A percentile compares a stretch with the other conserved stretches of the same genome.
phyloP scores from a whole-genome alignment of 192 early-diverging fungal genomes.

The Tieghemiomyces parasiticus region DNA sequence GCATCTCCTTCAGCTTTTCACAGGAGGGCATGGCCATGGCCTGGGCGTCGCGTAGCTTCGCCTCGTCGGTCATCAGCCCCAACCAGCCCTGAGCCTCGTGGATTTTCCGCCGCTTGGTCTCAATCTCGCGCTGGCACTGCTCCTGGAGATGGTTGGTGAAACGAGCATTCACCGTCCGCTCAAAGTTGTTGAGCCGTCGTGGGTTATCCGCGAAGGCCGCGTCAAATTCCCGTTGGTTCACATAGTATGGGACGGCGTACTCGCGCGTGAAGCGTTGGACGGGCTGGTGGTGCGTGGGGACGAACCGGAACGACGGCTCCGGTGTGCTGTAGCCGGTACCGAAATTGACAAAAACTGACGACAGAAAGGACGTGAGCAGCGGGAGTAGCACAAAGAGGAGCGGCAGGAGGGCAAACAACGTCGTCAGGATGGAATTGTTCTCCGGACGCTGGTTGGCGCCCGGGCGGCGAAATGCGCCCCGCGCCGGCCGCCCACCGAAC shows the following conservation, averaged over 20 bases:
- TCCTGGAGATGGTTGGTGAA: constrained; percentile 50
- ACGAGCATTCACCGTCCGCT: constrained; percentile 52
- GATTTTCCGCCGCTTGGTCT: constrained; percentile 33
- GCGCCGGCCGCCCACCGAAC: constrained; percentile 10
- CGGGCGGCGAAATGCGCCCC: background rate
- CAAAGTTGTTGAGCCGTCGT: constrained; percentile 43
- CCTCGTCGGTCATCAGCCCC: constrained; percentile 39
- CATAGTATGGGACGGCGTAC: constrained; percentile 64
- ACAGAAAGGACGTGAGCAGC: constrained; percentile 57
- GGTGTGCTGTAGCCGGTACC: constrained; percentile 19
- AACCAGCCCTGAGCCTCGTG: constrained; percentile 55
- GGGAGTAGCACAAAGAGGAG: constrained; percentile 61
- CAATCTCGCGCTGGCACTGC: constrained; percentile 47
- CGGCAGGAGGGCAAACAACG: constrained; percentile 37
- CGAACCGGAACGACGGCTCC: constrained; percentile 48
- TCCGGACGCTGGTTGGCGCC: background rate
- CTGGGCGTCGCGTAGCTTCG: constrained; percentile 46
- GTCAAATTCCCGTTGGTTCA: constrained; percentile 42
- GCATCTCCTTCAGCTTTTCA: constrained; percentile 36
- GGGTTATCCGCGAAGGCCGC: constrained; percentile 18
- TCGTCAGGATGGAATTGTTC: background rate
- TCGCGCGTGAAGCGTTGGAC: constrained; percentile 32
- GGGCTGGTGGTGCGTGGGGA: constrained; percentile 30
- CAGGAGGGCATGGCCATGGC: constrained; percentile 49
- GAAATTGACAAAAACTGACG: constrained; percentile 34